Percentiles rank a stretch among this genome's conserved stretches.
Conservation (phyloP, 176 grass and related monocot species). For the Oryza glumipatula region DNA sequence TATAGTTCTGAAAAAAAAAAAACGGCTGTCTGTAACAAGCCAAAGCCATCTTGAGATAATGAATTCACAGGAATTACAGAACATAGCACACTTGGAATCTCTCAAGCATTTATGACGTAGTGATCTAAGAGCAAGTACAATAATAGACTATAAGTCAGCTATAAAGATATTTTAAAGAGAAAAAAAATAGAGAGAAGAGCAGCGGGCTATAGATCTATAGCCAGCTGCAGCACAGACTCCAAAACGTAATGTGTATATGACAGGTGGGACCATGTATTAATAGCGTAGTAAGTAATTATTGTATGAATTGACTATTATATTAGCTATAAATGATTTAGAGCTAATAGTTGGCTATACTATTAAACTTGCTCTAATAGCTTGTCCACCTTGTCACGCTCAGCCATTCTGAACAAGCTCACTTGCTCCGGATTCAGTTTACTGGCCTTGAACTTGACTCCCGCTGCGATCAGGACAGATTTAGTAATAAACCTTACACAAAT, state of each 20-base stretch:
- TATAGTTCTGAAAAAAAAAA: too few relatives aligned
- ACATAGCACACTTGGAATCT: conserved; percentile 44
- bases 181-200: too few relatives aligned
- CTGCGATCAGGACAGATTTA: conserved; percentile 22
- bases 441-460: conserved; percentile 59
- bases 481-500: background rate
- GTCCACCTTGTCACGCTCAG: conserved; percentile 57
- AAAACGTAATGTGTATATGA: too few relatives aligned
- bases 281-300: too few relatives aligned
- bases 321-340: too few relatives aligned
- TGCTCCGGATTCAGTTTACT: conserved; percentile 43
- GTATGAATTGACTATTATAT: too few relatives aligned
- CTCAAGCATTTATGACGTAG: conserved; percentile 52
- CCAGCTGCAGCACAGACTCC: too few relatives aligned
- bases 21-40: background rate
- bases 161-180: too few relatives aligned
- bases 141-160: too few relatives aligned
- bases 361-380: background rate
- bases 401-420: conserved; percentile 55
- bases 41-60: background rate
- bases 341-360: too few relatives aligned
- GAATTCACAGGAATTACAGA: background rate
- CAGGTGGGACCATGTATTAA: too few relatives aligned
- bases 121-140: conserved; percentile 10
- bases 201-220: too few relatives aligned